Evolutionary conservation across 1,284 basidiomycete genomes (phyloP).

Genomic region (Rhodotorula sp.): DNA sequence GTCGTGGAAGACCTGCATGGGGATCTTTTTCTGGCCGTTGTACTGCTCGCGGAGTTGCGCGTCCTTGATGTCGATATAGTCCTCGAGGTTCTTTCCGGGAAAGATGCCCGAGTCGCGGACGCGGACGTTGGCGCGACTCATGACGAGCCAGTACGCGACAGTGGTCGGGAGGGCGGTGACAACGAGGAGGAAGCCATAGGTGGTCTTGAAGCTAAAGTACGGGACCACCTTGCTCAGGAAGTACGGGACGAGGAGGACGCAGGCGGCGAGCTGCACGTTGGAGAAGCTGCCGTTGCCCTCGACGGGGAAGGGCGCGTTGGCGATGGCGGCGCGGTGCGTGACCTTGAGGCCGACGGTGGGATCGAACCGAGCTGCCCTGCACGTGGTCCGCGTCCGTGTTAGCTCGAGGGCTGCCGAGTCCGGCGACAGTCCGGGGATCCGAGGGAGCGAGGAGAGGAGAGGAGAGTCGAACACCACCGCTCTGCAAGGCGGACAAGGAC

Average conservation of each 20-base stretch:
- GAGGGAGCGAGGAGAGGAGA: neutral
- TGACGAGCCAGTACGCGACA: slow-evolving; percentile 85
- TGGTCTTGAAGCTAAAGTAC: slow-evolving; percentile 67
- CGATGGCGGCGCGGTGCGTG: slow-evolving; percentile 44
- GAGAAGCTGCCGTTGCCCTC: slow-evolving; percentile 63
- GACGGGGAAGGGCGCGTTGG: slow-evolving; percentile 78
- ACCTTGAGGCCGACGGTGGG: slow-evolving; percentile 37
- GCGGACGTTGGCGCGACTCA: slow-evolving; percentile 69
- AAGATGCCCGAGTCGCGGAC: slow-evolving; percentile 82
- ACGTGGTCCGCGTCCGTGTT: neutral
- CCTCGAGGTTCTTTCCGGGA: slow-evolving; percentile 80
- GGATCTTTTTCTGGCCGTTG: slow-evolving; percentile 78
- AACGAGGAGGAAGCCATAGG: slow-evolving; percentile 67
- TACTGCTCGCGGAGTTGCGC: slow-evolving; percentile 74
- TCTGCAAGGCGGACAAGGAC: neutral
- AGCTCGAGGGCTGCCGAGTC: too few relatives aligned
- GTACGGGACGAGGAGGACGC: slow-evolving; percentile 72
- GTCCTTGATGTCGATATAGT: slow-evolving; percentile 91
- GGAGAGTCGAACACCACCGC: neutral
- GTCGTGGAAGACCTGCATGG: slow-evolving; percentile 97
- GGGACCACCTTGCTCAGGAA: slow-evolving; percentile 67
- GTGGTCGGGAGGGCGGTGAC: slow-evolving; percentile 75
- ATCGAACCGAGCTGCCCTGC: slow-evolving; percentile 29
- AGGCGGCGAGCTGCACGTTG: slow-evolving; percentile 66
- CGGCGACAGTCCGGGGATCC: neutral